phyloP scores from a whole-genome alignment of 78 protist species.

The Guillardia theta region DNA sequence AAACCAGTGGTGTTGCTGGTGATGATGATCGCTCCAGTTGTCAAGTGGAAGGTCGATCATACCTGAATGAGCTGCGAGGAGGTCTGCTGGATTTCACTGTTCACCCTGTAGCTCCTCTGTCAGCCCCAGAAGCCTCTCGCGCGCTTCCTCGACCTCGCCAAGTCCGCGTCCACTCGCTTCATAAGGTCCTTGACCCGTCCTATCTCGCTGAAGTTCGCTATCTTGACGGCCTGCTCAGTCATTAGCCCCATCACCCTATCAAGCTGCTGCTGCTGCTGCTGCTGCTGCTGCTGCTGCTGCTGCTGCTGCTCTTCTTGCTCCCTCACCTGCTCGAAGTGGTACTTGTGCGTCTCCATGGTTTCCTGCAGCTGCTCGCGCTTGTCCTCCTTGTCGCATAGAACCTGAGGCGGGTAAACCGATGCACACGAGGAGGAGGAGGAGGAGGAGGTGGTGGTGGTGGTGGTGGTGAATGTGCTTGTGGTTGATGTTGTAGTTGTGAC shows the following conservation, averaged over 20 bases:
- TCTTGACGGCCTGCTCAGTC: conserved; percentile 23
- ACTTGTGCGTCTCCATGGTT: background rate
- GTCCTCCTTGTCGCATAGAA: conserved; percentile 13
- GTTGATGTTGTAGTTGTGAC: too few relatives aligned
- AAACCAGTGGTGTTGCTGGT: too few relatives aligned
- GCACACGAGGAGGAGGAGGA: too few relatives aligned
- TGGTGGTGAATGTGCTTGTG: too few relatives aligned
- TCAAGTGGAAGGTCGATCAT: too few relatives aligned
- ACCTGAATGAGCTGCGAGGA: too few relatives aligned
- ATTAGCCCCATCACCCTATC: background rate
- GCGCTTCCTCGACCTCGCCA: background rate
- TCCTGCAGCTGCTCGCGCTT: conserved; percentile 24
- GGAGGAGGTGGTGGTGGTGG: too few relatives aligned
- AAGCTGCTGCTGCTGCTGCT: background rate
- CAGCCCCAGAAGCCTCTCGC: too few relatives aligned
- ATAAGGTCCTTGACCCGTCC: conserved; percentile 30
- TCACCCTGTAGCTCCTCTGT: too few relatives aligned
- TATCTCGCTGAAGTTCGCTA: conserved; percentile 13
- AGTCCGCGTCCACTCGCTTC: background rate
- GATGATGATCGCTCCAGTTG: too few relatives aligned
- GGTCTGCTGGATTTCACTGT: too few relatives aligned
- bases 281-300: background rate
- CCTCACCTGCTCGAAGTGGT: background rate
- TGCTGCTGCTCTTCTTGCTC: background rate
- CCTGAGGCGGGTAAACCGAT: too few relatives aligned